A percentile compares a stretch with the other conserved stretches of the same genome.
phyloP scores from a whole-genome alignment of 2,329 filamentous ascomycete species.

The Macroventuria anomochaeta region DNA sequence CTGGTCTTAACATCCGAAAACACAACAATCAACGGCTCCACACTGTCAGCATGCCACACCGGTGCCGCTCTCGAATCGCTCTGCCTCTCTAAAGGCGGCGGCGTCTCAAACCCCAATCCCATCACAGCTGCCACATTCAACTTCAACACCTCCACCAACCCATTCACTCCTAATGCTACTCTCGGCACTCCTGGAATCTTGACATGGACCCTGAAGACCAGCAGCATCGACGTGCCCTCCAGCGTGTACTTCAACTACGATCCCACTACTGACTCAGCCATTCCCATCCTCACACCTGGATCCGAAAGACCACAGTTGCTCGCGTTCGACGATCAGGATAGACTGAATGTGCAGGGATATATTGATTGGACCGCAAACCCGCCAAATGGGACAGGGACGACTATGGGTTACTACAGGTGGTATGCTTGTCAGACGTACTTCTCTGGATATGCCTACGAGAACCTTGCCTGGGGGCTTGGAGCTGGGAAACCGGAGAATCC shows the following conservation, averaged over 20 bases:
- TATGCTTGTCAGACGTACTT: constrained; percentile 54
- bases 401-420: constrained; percentile 52
- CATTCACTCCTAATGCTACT: constrained; percentile 17
- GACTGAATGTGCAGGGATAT: constrained; percentile 51
- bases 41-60: constrained; percentile 55
- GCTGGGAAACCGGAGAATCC: constrained; percentile 53
- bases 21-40: constrained; percentile 46
- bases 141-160: constrained; percentile 45
- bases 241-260: constrained; percentile 48
- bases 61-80: constrained; percentile 58
- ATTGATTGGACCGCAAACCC: constrained; percentile 51
- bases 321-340: constrained; percentile 50
- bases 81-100: constrained; percentile 44
- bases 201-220: constrained; percentile 52
- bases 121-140: constrained; percentile 32
- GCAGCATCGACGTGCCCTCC: constrained; percentile 41
- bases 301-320: constrained; percentile 36
- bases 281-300: constrained; percentile 51
- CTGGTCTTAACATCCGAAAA: constrained; percentile 51
- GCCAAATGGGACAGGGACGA: constrained; percentile 21
- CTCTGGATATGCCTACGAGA: constrained; percentile 52
- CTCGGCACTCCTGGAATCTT: constrained; percentile 45
- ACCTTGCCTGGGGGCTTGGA: constrained; percentile 54
- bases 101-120: constrained; percentile 26
- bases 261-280: constrained; percentile 51